These are phyloP conservation scores for Aspergillus sparsus DNA, from an alignment of 495 filamentous ascomycete species.

Conservation along the genomic window DNA sequence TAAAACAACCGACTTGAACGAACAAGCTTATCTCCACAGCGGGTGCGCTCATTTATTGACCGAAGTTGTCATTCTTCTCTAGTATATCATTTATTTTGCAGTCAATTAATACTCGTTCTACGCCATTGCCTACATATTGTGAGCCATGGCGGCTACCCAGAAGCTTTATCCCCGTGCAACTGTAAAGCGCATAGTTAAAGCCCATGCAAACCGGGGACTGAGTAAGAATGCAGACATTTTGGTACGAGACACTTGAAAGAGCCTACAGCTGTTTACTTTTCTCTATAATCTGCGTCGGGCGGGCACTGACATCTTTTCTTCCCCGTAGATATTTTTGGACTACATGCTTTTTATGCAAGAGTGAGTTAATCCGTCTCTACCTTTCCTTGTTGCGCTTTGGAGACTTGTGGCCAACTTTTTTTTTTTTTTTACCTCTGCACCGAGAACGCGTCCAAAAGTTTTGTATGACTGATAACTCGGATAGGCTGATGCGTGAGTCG, in stretches of 20 bases:
- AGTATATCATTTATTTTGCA: constrained; percentile 1
- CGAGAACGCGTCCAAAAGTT: not conserved
- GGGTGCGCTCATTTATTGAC: too few relatives aligned
- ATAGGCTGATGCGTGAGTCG: constrained; percentile 82
- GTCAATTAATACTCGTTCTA: not conserved
- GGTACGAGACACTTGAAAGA: constrained; percentile 50
- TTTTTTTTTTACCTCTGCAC: not conserved
- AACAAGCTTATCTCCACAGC: constrained; percentile 7
- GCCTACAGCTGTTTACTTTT: not conserved
- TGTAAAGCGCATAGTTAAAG: constrained; percentile 85
- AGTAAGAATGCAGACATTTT: constrained; percentile 87
- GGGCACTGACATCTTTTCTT: constrained; percentile 12
- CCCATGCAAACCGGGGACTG: constrained; percentile 74
- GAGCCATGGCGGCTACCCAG: constrained; percentile 48
- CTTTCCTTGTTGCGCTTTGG: not conserved
- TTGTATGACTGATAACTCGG: constrained; percentile 9
- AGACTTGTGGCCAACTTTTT: not conserved
- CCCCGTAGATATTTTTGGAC: constrained; percentile 75
- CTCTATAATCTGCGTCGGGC: not conserved
- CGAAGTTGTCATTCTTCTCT: not conserved
- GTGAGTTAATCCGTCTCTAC: constrained; percentile 45
- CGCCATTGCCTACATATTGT: not conserved
- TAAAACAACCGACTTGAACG: not conserved
- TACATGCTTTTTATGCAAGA: constrained; percentile 90
- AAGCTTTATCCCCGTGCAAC: constrained; percentile 84